These are phyloP conservation scores for Trichoderma arundinaceum DNA, from an alignment of 2,329 filamentous ascomycete species.

Conservation along the genomic window DNA sequence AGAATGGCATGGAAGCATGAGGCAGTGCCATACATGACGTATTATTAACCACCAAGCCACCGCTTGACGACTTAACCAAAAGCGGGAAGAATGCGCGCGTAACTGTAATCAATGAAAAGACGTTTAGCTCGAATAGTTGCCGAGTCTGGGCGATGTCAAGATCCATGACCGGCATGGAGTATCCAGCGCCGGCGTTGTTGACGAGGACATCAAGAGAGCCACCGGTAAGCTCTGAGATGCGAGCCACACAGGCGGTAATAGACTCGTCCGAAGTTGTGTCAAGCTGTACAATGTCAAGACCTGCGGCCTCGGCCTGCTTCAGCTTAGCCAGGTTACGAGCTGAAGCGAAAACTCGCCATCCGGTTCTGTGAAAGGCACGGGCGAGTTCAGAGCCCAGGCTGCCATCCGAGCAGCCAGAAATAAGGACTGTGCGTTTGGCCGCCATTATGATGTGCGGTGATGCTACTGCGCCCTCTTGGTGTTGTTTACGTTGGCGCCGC, in stretches of 20 bases:
- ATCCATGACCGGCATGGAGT: constrained; percentile 38
- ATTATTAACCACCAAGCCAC: constrained; percentile 36
- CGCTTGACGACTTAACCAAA: constrained; percentile 32
- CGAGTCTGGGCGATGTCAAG: constrained; percentile 34
- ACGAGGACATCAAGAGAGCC: constrained; percentile 41
- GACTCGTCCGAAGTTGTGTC: constrained; percentile 38
- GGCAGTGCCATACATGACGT: constrained; percentile 32
- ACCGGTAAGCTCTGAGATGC: constrained; percentile 34
- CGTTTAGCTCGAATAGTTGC: constrained; percentile 39
- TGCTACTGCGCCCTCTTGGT: background rate
- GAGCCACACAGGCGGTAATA: constrained; percentile 32
- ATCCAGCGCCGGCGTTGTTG: constrained; percentile 41
- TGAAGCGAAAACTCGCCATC: constrained; percentile 43
- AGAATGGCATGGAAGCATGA: constrained; percentile 32
- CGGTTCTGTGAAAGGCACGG: constrained; percentile 38
- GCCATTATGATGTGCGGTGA: background rate
- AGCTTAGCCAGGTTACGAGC: constrained; percentile 40
- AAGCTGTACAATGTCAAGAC: constrained; percentile 37
- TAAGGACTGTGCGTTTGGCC: constrained; percentile 38
- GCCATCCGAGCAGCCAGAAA: constrained; percentile 47
- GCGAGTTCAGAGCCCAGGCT: constrained; percentile 43
- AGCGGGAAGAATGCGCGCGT: constrained; percentile 37
- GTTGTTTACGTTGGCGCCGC: background rate
- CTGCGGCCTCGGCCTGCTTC: constrained; percentile 27
- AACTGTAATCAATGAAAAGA: constrained; percentile 38